Evolutionary conservation across 2,329 filamentous ascomycete genomes (phyloP).

Genomic region (Catunica adiposa): DNA sequence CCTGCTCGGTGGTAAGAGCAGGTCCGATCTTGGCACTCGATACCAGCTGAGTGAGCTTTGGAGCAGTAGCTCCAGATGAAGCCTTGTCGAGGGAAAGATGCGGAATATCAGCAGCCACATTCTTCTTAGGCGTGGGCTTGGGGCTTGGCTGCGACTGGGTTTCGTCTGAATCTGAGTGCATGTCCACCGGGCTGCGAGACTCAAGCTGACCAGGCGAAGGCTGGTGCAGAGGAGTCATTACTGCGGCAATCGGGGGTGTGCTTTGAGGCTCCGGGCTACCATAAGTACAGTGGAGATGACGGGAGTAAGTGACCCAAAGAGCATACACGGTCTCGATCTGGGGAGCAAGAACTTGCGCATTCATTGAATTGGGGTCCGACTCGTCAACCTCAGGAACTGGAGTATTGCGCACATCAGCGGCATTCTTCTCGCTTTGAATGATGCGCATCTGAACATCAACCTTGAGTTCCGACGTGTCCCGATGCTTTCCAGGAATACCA

Average conservation of each 20-base stretch:
- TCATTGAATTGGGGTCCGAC: slow-evolving; percentile 21
- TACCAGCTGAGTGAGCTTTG: not conserved
- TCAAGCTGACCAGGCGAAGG: slow-evolving; percentile 55
- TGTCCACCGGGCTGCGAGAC: slow-evolving; percentile 12
- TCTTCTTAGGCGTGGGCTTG: not conserved
- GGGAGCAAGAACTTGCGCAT: slow-evolving; percentile 18
- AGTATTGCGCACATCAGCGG: slow-evolving; percentile 42
- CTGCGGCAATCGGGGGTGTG: slow-evolving; percentile 46
- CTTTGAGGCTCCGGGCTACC: slow-evolving; percentile 32
- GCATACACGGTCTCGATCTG: slow-evolving; percentile 76
- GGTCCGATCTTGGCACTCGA: not conserved
- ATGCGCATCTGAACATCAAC: slow-evolving; percentile 95
- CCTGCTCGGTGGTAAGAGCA: too few species aligned
- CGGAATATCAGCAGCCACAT: not conserved
- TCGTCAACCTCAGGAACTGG: slow-evolving; percentile 43
- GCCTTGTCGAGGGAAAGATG: slow-evolving; percentile 7
- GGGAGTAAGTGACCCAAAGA: slow-evolving; percentile 91
- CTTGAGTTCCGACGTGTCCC: slow-evolving; percentile 80
- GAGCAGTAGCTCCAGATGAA: not conserved
- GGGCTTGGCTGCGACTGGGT: slow-evolving; percentile 18
- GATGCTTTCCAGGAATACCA: slow-evolving; percentile 70
- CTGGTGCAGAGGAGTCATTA: slow-evolving; percentile 58
- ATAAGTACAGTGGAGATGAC: slow-evolving; percentile 68
- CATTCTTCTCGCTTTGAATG: slow-evolving; percentile 62
- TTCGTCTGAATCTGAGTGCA: slow-evolving; percentile 14